A percentile compares a stretch with the other conserved stretches of the same genome.
phyloP scores from a whole-genome alignment of 108 stramenopile genomes.

The Cyclostephanos tholiformis region DNA sequence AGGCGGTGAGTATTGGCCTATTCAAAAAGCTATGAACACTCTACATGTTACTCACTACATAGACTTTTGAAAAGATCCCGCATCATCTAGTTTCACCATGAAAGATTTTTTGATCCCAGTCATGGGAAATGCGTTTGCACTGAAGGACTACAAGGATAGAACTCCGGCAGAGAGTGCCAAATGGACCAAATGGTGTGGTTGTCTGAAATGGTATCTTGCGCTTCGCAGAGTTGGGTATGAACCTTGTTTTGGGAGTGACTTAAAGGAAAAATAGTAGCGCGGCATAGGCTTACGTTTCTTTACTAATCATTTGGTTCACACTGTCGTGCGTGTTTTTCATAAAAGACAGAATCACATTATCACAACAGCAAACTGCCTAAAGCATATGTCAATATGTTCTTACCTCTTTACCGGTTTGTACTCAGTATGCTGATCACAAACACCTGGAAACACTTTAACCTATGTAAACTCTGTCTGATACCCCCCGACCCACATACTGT shows the following conservation, averaged over 20 bases:
- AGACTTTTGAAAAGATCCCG: conserved; percentile 45
- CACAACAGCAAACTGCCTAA: too few relatives aligned
- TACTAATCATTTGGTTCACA: too few relatives aligned
- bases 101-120: conserved; percentile 69
- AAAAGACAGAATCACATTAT: too few relatives aligned
- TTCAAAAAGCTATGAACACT: not conserved
- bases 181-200: conserved; percentile 59
- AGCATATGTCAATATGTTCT: too few relatives aligned
- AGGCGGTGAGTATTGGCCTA: conserved; percentile 15
- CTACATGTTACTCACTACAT: not conserved
- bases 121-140: conserved; percentile 56
- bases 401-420: too few relatives aligned
- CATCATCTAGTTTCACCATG: conserved; percentile 65
- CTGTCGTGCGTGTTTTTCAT: too few relatives aligned
- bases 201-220: conserved; percentile 70
- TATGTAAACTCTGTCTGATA: too few relatives aligned
- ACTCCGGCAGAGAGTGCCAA: conserved; percentile 46
- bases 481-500: too few relatives aligned
- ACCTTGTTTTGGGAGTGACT: conserved; percentile 48
- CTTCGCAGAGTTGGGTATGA: conserved; percentile 55
- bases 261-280: not conserved
- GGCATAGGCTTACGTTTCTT: not conserved
- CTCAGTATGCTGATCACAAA: too few relatives aligned
- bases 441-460: too few relatives aligned
- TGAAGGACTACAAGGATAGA: conserved; percentile 61